These are phyloP conservation scores for Pilaira anomala DNA, from an alignment of 192 early-diverging fungal species.

Conservation along the genomic window DNA sequence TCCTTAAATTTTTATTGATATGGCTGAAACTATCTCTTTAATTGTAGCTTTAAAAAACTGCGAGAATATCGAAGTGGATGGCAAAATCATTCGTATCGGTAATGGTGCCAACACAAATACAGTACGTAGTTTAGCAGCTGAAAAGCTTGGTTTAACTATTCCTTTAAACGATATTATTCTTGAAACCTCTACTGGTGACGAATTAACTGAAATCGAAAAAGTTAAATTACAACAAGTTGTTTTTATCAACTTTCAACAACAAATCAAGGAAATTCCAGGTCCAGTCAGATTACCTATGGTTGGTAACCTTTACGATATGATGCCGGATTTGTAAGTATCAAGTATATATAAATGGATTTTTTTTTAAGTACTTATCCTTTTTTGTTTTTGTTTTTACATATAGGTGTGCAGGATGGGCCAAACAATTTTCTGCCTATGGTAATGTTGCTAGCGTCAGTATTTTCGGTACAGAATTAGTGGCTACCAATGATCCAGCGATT, in stretches of 20 bases:
- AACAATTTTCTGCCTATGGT: slow-evolving; percentile 39
- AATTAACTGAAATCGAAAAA: slow-evolving; percentile 13
- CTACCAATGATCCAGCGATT: slow-evolving; percentile 41
- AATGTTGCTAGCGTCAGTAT: slow-evolving; percentile 31
- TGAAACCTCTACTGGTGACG: slow-evolving; percentile 6
- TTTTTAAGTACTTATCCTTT: no score
- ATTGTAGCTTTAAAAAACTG: slow-evolving; percentile 23
- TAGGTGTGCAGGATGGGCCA: slow-evolving; percentile 11
- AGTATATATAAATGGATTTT: no score
- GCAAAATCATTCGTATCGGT: slow-evolving; percentile 18
- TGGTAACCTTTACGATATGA: slow-evolving; percentile 19
- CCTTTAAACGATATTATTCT: slow-evolving; percentile 9
- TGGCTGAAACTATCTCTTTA: slow-evolving; percentile 13
- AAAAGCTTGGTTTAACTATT: slow-evolving; percentile 15
- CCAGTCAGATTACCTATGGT: slow-evolving; percentile 9
- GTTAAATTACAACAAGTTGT: slow-evolving; percentile 16
- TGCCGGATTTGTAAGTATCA: slow-evolving; percentile 26
- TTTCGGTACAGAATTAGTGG: slow-evolving; percentile 7
- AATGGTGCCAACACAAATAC: slow-evolving; percentile 20
- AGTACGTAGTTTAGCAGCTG: slow-evolving; percentile 18
- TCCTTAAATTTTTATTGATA: no score
- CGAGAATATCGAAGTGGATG: slow-evolving; percentile 19
- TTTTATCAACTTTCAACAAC: slow-evolving; percentile 16
- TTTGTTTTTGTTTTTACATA: no score
- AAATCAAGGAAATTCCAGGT: slow-evolving; percentile 17